Evolutionary conservation across 805 yeast genomes (phyloP).

Genomic region (Saccharomycopsis schoenii): DNA sequence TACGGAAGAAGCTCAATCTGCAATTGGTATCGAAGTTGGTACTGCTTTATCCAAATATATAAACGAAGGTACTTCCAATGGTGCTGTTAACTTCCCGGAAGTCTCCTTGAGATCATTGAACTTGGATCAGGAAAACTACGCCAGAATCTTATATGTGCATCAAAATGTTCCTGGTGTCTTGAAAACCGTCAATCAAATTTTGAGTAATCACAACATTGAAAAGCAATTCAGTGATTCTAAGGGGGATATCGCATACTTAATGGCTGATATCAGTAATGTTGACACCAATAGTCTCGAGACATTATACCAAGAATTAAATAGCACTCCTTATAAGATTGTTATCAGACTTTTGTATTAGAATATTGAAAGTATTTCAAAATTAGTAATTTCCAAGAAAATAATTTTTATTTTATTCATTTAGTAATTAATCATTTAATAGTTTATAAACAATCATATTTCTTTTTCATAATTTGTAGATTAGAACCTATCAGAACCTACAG

Average conservation of each 20-base stretch:
- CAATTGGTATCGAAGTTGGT: slow-evolving; percentile 94
- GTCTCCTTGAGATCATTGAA: slow-evolving; percentile 82
- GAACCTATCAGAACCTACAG: too few relatives aligned
- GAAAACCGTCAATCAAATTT: slow-evolving; percentile 92
- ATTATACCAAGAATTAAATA: slow-evolving; percentile 75
- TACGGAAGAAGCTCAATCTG: slow-evolving; percentile 97
- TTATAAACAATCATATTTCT: background rate
- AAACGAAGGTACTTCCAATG: slow-evolving; percentile 90
- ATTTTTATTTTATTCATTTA: too few relatives aligned
- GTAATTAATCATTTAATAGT: too few relatives aligned
- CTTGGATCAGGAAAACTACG: slow-evolving; percentile 77
- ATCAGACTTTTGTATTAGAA: slow-evolving; percentile 77
- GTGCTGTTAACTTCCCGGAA: slow-evolving; percentile 99
- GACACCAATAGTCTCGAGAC: slow-evolving; percentile 71
- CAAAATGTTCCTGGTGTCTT: slow-evolving; percentile 98
- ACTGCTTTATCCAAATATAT: slow-evolving; percentile 80
- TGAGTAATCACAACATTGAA: slow-evolving; percentile 91
- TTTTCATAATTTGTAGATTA: background rate
- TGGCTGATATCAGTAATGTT: slow-evolving; percentile 94
- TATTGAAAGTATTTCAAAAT: background rate
- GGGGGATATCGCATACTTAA: slow-evolving; percentile 92
- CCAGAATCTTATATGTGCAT: slow-evolving; percentile 92
- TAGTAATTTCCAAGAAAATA: too few relatives aligned
- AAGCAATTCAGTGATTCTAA: slow-evolving; percentile 96
- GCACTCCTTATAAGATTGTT: slow-evolving; percentile 82